Conservation (phyloP, 148 eudicot genomes). For the Limonium bicolor region DNA sequence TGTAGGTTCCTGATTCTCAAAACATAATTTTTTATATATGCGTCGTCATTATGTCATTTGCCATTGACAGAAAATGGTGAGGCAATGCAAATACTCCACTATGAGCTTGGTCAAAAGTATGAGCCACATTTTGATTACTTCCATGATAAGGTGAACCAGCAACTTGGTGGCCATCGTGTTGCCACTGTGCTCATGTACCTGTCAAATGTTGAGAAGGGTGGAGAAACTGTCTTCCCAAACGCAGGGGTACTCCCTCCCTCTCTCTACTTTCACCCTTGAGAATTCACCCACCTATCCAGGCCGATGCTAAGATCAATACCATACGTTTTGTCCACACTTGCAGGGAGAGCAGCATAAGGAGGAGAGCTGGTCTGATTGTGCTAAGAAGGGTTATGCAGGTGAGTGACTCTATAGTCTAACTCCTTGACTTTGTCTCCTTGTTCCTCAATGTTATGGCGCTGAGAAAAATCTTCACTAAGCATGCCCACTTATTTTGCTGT, state of each 20-base stretch:
- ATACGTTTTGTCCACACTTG: conserved; percentile 16
- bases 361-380: conserved; percentile 73
- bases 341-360: conserved; percentile 42
- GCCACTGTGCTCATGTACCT: conserved; percentile 93
- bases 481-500: background rate
- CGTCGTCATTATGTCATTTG: no score
- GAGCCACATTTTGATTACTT: conserved; percentile 89
- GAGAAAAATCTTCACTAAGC: no score
- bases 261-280: background rate
- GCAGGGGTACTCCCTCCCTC: conserved; percentile 33
- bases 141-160: conserved; percentile 52
- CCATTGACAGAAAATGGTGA: conserved; percentile 98
- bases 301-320: background rate
- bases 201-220: conserved; percentile 68
- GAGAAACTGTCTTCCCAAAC: conserved; percentile 81
- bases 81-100: conserved; percentile 66
- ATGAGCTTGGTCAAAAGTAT: conserved; percentile 77
- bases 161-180: conserved; percentile 66
- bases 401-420: background rate
- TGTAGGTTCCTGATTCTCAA: no score
- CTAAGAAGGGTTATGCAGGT: conserved; percentile 76
- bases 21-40: no score
- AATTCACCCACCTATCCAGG: background rate
- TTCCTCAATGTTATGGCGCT: background rate
- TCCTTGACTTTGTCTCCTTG: background rate